phyloP scores from a whole-genome alignment of 2,329 filamentous ascomycete species.

The Alternaria dauci region DNA sequence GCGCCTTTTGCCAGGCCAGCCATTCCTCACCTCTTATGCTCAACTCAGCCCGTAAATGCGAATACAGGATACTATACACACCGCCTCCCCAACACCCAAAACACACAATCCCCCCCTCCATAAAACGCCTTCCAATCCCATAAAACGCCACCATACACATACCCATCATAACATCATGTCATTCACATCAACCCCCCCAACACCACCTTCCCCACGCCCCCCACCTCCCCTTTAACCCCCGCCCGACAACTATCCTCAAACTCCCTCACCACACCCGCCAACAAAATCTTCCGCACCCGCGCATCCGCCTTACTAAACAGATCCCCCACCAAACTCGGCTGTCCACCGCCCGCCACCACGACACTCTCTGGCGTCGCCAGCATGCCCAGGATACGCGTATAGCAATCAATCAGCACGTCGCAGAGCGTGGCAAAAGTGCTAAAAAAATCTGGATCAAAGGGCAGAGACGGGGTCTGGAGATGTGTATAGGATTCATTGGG shows the following conservation, averaged over 20 bases:
- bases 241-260: slow-evolving; percentile 87
- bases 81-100: no score
- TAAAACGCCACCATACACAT: no score
- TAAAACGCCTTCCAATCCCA: no score
- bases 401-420: slow-evolving; percentile 93
- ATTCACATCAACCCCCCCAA: slow-evolving; percentile 79
- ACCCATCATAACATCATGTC: not conserved
- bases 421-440: slow-evolving; percentile 96
- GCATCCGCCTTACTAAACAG: slow-evolving; percentile 90
- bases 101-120: no score
- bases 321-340: slow-evolving; percentile 69
- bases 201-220: slow-evolving; percentile 86
- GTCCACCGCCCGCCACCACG: slow-evolving; percentile 33
- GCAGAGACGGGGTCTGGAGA: slow-evolving; percentile 87
- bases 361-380: slow-evolving; percentile 71
- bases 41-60: no score
- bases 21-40: no score
- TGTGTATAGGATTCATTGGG: slow-evolving; percentile 87
- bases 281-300: slow-evolving; percentile 84
- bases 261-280: slow-evolving; percentile 86
- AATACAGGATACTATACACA: no score
- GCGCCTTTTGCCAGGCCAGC: no score
- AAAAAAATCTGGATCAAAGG: slow-evolving; percentile 97
- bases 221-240: slow-evolving; percentile 81
- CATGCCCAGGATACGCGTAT: slow-evolving; percentile 78